Conservation (phyloP, 2,329 filamentous ascomycete species). For the Fusarium floridanum region DNA sequence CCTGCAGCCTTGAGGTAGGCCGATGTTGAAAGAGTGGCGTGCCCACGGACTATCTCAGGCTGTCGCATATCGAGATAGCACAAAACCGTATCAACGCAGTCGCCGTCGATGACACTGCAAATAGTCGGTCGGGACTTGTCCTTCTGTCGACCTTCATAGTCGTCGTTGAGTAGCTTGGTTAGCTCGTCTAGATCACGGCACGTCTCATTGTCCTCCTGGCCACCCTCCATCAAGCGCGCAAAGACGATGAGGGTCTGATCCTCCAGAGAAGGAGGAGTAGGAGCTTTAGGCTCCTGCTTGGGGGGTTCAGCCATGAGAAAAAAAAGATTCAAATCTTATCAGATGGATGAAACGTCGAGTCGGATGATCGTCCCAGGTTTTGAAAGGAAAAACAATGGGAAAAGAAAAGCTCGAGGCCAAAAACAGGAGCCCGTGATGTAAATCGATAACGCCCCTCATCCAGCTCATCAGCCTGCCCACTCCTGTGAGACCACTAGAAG, state of each 20-base stretch:
- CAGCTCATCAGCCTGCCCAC: not conserved
- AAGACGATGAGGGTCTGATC: slow-evolving; percentile 83
- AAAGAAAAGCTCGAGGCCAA: slow-evolving; percentile 8
- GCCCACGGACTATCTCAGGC: slow-evolving; percentile 78
- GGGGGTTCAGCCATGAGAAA: slow-evolving; percentile 51
- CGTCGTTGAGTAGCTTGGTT: slow-evolving; percentile 70
- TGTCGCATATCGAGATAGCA: slow-evolving; percentile 88
- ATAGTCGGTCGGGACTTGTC: slow-evolving; percentile 60
- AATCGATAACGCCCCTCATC: slow-evolving; percentile 36
- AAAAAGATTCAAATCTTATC: slow-evolving; percentile 4
- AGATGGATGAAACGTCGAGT: not conserved
- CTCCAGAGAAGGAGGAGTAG: slow-evolving; percentile 58
- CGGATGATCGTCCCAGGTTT: not conserved
- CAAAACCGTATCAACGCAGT: slow-evolving; percentile 88
- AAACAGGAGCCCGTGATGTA: slow-evolving; percentile 39
- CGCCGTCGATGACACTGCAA: slow-evolving; percentile 75
- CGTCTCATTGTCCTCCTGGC: slow-evolving; percentile 82
- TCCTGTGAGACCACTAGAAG: slow-evolving; percentile 31
- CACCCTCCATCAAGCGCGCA: slow-evolving; percentile 90
- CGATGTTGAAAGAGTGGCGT: slow-evolving; percentile 84
- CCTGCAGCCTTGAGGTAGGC: slow-evolving; percentile 85
- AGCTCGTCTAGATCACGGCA: slow-evolving; percentile 70
- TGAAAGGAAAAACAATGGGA: slow-evolving; percentile 13
- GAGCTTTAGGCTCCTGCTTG: slow-evolving; percentile 49
- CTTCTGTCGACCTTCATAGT: slow-evolving; percentile 60